Evolutionary conservation across 306 rosid genomes (phyloP), one percentile per base, ranked within the genome.

Genomic region (Rosa persica): DNA sequence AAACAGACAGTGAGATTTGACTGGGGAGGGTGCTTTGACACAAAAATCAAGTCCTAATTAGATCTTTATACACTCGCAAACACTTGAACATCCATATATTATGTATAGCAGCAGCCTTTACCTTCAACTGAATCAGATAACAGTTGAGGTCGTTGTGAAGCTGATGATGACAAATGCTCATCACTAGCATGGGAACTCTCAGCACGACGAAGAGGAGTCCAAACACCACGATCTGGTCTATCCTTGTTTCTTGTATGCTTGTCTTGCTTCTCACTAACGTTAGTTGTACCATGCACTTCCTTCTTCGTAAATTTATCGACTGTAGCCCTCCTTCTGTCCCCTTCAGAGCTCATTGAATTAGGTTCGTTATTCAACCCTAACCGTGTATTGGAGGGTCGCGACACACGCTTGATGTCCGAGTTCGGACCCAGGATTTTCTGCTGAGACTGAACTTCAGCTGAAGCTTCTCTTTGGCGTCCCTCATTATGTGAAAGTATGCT

Each of bases 191-290:
- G 85, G 77, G 96, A 80, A 80, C 81, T 84, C 86, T 88, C 90
- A 74, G 94, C 87, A 51, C 92, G 97, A 61, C 85, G 96, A 80
- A 93, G 97, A 54, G 99, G 99, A 60, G 99, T 71, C 99, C 99
- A 95, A 73, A 95, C 97, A 82, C 97, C 97, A 49, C 96, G 98
- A 84, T 95, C 99, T 75, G 99, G 99, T 82, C 99, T 90, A 83
- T 92, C 98, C 88, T 90, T 94, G 81, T 90, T 89, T 86, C 96
- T 89, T 47, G 95, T 90, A 68, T 92, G 98, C 57, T 86, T 95
- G 73, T 93, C 98, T 72, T 87, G 88, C 85, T 89, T 95, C 73
- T 92, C 98, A 78, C 83, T 78, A 25, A 73, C 73, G 52, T 58
- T 87, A 82, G 82, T 77, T 79, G 71, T 54, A 78, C 89, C 89